Evolutionary conservation across 2,329 filamentous ascomycete genomes (phyloP), one percentile per base, ranked within the genome.

Genomic region (Alternaria infectoria): DNA sequence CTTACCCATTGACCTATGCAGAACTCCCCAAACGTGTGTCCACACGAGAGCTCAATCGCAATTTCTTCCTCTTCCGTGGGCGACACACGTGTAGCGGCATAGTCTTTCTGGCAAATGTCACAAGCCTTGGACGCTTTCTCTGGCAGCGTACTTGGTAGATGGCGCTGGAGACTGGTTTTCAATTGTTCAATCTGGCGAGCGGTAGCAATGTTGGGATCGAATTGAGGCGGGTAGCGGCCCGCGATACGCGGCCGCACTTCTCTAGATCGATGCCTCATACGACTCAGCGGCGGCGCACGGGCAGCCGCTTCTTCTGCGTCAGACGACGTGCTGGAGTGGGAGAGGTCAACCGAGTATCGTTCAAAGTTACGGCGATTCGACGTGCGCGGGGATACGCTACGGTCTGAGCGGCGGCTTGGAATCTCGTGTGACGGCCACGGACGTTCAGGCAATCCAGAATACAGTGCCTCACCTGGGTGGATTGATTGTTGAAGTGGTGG

Each of bases 21-120:
- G 23, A 71, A 74, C 54, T 80, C 77, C 4, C 77, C 77, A 65
- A 80, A 80, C 6, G 64, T 52, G 47, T 80, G 77, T 28, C 77
- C 77, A 61, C 77, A 80, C 6, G 76, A 64, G 3, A 80, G 70
- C 55, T 75, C 69, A n/a, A 79, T 62, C 2, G 77, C 77, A 30
- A 77, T 65, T 54, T 80, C 77, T 21, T 73, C 68, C 2, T 78
- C 73, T 50, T 79, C 77, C 4, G 64, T 67, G 3, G 77, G 72
- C 23, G 70, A 15, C 13, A 77, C 74, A 51, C 69, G 60, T 25
- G 62, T 70, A 25, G 54, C 51, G 4, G 77, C 75, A 36, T 77
- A 80, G 30, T 79, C 77, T 54, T 79, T 80, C 17, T 74, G 70
- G 65, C 77, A 80, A 21, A 80, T 79, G 44, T 79, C 77, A 64